These are phyloP conservation scores for Datura wrightii DNA, from an alignment of 257 asterid genomes.

Conservation along the genomic window DNA sequence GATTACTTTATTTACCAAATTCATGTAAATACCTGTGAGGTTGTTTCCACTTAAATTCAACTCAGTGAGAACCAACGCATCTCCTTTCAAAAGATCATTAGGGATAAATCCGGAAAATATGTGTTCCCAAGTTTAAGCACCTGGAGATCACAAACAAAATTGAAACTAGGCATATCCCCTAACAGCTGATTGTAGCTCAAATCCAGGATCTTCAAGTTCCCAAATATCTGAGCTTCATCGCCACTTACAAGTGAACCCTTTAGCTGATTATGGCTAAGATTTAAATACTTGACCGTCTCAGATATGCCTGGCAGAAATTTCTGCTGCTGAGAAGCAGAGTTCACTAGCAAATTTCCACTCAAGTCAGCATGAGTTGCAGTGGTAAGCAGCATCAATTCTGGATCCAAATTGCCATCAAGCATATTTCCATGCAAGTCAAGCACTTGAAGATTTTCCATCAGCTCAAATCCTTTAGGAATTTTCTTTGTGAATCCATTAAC, in stretches of 20 bases:
- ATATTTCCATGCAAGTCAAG: constrained; percentile 86
- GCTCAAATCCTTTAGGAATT: constrained; percentile 81
- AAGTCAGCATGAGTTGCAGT: constrained; percentile 79
- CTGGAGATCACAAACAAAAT: constrained; percentile 83
- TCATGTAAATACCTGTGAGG: constrained; percentile 65
- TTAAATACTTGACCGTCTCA: constrained; percentile 66
- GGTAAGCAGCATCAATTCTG: constrained; percentile 66
- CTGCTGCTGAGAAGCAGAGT: constrained; percentile 53
- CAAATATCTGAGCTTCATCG: constrained; percentile 64
- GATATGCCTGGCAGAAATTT: constrained; percentile 62
- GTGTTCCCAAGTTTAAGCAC: constrained; percentile 78
- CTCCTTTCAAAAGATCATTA: constrained; percentile 84
- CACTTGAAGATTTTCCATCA: constrained; percentile 69
- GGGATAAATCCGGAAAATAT: constrained; percentile 78
- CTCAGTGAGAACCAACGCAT: constrained; percentile 71
- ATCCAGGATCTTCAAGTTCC: constrained; percentile 80
- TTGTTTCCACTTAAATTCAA: constrained; percentile 90
- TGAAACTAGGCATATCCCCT: constrained; percentile 89
- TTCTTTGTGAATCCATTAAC: constrained; percentile 62
- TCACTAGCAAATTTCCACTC: constrained; percentile 71
- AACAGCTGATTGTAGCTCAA: constrained; percentile 89
- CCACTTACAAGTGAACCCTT: constrained; percentile 77
- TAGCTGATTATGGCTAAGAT: constrained; percentile 78
- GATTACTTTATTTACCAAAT: not conserved
- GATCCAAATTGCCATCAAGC: constrained; percentile 80